phyloP scores from a whole-genome alignment of 2,329 filamentous ascomycete species.

The Colletotrichum liaoningense region DNA sequence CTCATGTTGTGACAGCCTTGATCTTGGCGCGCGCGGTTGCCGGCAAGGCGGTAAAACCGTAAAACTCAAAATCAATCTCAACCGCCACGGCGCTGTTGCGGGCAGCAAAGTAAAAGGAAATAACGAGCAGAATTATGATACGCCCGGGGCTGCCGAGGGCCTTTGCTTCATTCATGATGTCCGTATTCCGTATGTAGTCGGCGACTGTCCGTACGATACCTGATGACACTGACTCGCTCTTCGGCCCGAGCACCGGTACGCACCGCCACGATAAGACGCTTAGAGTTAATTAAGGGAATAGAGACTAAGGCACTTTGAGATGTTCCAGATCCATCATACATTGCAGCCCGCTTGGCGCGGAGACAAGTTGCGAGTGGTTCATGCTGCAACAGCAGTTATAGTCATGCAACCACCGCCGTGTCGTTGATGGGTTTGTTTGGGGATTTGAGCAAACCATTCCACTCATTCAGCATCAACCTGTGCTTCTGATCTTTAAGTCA shows the following conservation, averaged over 20 bases:
- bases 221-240: background rate
- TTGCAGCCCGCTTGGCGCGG: background rate
- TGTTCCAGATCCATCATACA: background rate
- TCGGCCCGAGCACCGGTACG: background rate
- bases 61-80: no score
- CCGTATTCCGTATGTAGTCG: background rate
- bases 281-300: background rate
- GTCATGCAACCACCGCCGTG: background rate
- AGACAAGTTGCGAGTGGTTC: background rate
- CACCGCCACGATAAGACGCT: background rate
- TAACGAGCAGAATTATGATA: background rate
- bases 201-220: background rate
- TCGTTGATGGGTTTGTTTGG: background rate
- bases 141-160: no score
- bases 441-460: background rate
- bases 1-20: background rate
- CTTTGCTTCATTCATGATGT: background rate
- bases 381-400: background rate
- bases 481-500: background rate
- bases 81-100: background rate
- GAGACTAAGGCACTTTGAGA: background rate
- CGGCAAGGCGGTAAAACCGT: background rate
- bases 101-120: background rate
- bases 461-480: background rate
- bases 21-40: background rate